phyloP scores from a whole-genome alignment of 352 stramenopile species.

The Globisporangium megalacanthum region DNA sequence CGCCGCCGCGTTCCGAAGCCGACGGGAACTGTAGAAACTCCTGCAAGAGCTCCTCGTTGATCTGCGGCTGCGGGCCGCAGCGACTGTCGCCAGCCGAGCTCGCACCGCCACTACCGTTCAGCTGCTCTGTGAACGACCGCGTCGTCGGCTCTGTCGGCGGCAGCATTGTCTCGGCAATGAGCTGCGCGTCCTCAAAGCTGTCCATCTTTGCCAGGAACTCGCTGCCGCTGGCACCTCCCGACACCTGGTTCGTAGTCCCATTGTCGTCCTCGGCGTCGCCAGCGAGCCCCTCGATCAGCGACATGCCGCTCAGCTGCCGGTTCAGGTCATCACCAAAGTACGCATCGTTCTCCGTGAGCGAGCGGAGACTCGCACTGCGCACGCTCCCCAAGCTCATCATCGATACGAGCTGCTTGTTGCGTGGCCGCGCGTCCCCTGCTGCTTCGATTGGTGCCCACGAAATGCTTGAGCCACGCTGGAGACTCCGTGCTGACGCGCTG shows the following conservation, averaged over 20 bases:
- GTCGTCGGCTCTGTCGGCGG: slow-evolving; percentile 29
- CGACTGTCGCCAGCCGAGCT: neutral
- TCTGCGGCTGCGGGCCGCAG: slow-evolving; percentile 15
- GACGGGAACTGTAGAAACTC: slow-evolving; percentile 31
- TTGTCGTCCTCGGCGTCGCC: slow-evolving; percentile 11
- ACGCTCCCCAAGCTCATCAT: slow-evolving; percentile 59
- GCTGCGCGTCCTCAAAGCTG: slow-evolving; percentile 21
- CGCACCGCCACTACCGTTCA: slow-evolving; percentile 27
- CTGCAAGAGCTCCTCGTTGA: slow-evolving; percentile 23
- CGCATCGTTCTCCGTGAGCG: slow-evolving; percentile 41
- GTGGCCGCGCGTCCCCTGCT: neutral
- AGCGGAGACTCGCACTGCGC: slow-evolving; percentile 44
- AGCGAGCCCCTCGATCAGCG: slow-evolving; percentile 18
- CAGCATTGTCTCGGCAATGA: slow-evolving; percentile 28
- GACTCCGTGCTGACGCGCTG: slow-evolving; percentile 6
- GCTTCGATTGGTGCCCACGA: slow-evolving; percentile 17
- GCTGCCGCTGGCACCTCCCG: slow-evolving; percentile 3
- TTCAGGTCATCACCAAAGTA: slow-evolving; percentile 50
- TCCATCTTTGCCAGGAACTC: slow-evolving; percentile 20
- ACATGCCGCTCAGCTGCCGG: slow-evolving; percentile 45
- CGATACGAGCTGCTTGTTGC: slow-evolving; percentile 21
- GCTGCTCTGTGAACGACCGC: slow-evolving; percentile 23
- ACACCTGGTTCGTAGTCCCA: neutral
- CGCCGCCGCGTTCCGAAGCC: slow-evolving; percentile 2
- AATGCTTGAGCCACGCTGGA: slow-evolving; percentile 14